Base-by-base conservation (phyloP, 208 protist genomes). In the Leishmania martiniquensis region DNA sequence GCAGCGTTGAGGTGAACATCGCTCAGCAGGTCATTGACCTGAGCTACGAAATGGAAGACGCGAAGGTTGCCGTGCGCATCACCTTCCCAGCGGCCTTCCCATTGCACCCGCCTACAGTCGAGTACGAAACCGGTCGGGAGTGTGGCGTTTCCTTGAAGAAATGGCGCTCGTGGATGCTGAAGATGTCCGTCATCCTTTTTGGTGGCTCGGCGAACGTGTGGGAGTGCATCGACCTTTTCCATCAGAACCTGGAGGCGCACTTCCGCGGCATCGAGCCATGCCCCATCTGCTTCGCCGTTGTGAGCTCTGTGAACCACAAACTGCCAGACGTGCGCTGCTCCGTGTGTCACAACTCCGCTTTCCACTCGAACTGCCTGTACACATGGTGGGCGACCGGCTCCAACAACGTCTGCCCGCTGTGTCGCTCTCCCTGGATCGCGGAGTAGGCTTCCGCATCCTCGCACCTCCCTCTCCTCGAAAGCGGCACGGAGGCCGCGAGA, bases 241-340 rank as follows among this genome's bases (percentile, higher is more conserved):
- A 88, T 49, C 84, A 82, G 37, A 98, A 98, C 83, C 69, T 98
- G n/a, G 93, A 94, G 45, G 92, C 88, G n/a, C 93, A 98, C 84
- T 97, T 96, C 81, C 77, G 82, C 52, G 96, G 95, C 44, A 85
- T 88, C 45, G 96, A 98, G 80, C 91, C 94, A 29, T 98, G 96
- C 86, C 94, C 94, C 0, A 97, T 98, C 77, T 98, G 96, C 81
- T 98, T 96, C 77, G 86, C 88, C 13, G 85, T 98, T 10, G 94
- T 98, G 49, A 95, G 85, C 55, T 75, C 93, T 4, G 75, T 88
- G 52, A 91, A 88, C 73, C 88, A 96, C 78, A 87, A 90, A 55
- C 85, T 98, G 51, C 96, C 96, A 5, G 89, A 94, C 34, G 91
- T 96, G 83, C 78, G 77, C 37, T 98, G 96, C 87, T 89, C 90